Percentiles rank a stretch among this genome's conserved stretches.
These are phyloP conservation scores for Cytauxzoon felis DNA, from an alignment of 169 alveolate genomes.

Conservation along the genomic window DNA sequence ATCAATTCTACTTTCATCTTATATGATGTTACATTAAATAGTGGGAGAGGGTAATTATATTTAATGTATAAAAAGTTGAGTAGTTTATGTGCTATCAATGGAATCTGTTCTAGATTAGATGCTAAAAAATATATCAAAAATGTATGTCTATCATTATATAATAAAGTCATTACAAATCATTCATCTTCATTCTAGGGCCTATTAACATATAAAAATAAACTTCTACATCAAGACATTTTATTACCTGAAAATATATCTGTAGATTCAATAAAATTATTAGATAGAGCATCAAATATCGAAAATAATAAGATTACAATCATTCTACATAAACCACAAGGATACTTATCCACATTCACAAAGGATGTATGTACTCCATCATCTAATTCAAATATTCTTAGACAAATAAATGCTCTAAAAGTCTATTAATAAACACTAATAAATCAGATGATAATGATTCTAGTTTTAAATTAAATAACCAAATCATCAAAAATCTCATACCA, in stretches of 20 bases:
- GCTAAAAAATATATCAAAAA: constrained; percentile 42
- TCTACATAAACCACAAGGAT: constrained; percentile 59
- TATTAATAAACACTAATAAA: constrained; percentile 34
- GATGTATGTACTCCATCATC: not conserved
- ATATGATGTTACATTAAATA: no score
- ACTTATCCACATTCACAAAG: constrained; percentile 27
- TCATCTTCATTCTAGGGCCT: constrained; percentile 29
- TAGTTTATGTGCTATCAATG: constrained; percentile 13
- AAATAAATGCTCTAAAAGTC: constrained; percentile 34
- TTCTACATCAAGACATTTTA: constrained; percentile 4
- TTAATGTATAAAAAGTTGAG: constrained; percentile 6
- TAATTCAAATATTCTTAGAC: constrained; percentile 2
- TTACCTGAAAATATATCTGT: not conserved
- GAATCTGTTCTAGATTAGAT: constrained; percentile 18
- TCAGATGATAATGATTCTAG: constrained; percentile 25
- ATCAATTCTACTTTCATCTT: constrained; percentile 28
- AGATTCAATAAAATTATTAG: not conserved
- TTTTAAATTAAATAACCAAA: constrained; percentile 28
- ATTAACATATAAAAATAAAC: constrained; percentile 7
- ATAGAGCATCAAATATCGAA: not conserved
- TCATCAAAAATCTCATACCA: constrained; percentile 19
- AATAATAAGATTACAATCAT: constrained; percentile 31
- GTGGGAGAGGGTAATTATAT: no score
- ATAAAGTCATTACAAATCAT: not conserved
- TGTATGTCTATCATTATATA: not conserved